These are phyloP conservation scores for Tubosaeta sp. DNA, from an alignment of 768 basidiomycete species.

Conservation along the genomic window DNA sequence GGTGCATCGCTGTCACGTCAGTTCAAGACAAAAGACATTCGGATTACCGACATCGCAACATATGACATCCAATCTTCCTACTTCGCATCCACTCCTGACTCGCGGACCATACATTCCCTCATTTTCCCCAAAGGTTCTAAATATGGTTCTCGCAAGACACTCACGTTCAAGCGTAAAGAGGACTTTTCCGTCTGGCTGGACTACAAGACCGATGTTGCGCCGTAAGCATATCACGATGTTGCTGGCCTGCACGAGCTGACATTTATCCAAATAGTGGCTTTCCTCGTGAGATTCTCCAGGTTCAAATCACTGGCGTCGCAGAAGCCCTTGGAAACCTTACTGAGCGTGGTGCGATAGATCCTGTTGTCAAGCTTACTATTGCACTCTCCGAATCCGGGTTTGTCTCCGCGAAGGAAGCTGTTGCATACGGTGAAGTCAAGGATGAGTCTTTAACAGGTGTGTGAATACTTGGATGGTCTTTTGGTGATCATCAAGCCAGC, in stretches of 20 bases:
- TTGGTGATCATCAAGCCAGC: conserved; percentile 10
- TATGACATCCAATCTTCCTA: conserved; percentile 82
- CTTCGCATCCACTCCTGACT: conserved; percentile 51
- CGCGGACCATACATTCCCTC: conserved; percentile 65
- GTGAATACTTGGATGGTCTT: conserved; percentile 10
- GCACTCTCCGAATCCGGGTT: conserved; percentile 85
- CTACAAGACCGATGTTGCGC: conserved; percentile 62
- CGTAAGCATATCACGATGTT: conserved; percentile 40
- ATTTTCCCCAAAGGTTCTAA: conserved; percentile 80
- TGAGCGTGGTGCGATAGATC: conserved; percentile 72
- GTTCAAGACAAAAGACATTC: conserved; percentile 94
- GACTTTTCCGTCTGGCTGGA: conserved; percentile 78
- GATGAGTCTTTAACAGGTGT: conserved; percentile 72
- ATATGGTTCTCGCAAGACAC: conserved; percentile 75
- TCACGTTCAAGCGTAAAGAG: conserved; percentile 80
- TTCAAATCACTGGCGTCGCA: conserved; percentile 64
- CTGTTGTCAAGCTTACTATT: conserved; percentile 83
- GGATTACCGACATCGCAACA: conserved; percentile 66
- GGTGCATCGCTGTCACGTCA: conserved; percentile 85
- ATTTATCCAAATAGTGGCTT: conserved; percentile 47
- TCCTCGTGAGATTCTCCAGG: conserved; percentile 71
- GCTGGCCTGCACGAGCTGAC: conserved; percentile 2
- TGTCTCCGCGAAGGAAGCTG: conserved; percentile 71
- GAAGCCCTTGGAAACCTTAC: conserved; percentile 83
- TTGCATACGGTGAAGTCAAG: conserved; percentile 78